Evolutionary conservation across 2,329 filamentous ascomycete genomes (phyloP).

Genomic region (Sarocladiaceae sp.): DNA sequence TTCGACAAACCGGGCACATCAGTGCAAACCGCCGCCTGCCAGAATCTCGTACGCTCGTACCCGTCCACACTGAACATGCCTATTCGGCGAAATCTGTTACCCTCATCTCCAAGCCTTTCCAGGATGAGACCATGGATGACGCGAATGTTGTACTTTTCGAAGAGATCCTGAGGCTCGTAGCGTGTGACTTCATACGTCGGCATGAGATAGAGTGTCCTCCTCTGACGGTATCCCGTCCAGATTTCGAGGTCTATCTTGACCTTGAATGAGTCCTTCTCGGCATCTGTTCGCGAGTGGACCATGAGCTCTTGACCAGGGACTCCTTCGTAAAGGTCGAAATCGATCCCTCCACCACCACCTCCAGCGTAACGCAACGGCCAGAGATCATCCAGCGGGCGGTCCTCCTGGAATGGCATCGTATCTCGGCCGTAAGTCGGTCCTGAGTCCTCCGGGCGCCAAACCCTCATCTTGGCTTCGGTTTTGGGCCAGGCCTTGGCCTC

Average conservation of each 20-base stretch:
- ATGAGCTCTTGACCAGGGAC: neutral
- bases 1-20: no score
- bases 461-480: neutral
- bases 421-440: neutral
- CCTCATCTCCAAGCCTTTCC: neutral
- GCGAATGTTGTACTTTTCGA: neutral
- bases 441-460: neutral
- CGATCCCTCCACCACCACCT: no score
- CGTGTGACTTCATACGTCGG: neutral
- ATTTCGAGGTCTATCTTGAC: neutral
- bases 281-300: neutral
- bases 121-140: neutral
- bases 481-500: neutral
- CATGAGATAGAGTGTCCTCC: neutral
- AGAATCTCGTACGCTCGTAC: no score
- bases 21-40: no score
- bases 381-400: neutral
- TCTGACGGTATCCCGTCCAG: neutral
- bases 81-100: no score
- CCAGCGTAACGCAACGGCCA: neutral
- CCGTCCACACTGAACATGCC: no score
- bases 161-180: neutral
- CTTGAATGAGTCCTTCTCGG: neutral
- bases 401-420: neutral
- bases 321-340: neutral